phyloP scores from a whole-genome alignment of 345 rosid species.

The Xanthoceras sorbifolium region DNA sequence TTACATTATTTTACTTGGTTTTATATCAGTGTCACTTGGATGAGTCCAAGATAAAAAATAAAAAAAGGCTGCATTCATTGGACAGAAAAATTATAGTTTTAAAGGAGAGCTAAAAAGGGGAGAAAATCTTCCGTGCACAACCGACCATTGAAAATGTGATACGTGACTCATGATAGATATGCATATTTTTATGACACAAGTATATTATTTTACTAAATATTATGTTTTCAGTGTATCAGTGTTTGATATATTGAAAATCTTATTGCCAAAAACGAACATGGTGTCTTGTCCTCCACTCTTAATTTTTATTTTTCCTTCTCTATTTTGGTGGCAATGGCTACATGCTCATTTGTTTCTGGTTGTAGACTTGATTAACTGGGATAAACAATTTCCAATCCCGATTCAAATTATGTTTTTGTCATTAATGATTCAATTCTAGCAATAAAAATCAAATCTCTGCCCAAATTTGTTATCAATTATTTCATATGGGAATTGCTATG shows the following conservation, averaged over 20 bases:
- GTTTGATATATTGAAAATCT: no score
- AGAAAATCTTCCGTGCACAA: no score
- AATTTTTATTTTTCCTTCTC: background rate
- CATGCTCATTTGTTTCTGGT: background rate
- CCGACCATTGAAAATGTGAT: no score
- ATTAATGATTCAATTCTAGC: no score
- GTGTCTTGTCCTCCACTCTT: background rate
- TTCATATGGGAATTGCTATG: no score
- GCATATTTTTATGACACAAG: no score
- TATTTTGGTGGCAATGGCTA: background rate
- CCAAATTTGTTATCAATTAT: no score
- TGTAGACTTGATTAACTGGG: background rate
- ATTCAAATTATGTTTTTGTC: no score
- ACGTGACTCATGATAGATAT: no score
- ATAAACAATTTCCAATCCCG: slow-evolving; percentile 17
- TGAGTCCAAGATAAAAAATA: background rate
- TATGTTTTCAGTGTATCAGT: no score
- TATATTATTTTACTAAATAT: no score
- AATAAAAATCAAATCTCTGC: no score
- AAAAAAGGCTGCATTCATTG: slow-evolving; percentile 35
- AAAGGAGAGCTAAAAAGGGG: background rate
- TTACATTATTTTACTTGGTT: slow-evolving; percentile 15
- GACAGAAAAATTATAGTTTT: slow-evolving; percentile 19
- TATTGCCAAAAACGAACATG: background rate
- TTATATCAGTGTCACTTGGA: background rate